Evolutionary conservation across 108 stramenopile genomes (phyloP), one percentile per base, ranked within the genome.

Genomic region (Cyclotella atomus): DNA sequence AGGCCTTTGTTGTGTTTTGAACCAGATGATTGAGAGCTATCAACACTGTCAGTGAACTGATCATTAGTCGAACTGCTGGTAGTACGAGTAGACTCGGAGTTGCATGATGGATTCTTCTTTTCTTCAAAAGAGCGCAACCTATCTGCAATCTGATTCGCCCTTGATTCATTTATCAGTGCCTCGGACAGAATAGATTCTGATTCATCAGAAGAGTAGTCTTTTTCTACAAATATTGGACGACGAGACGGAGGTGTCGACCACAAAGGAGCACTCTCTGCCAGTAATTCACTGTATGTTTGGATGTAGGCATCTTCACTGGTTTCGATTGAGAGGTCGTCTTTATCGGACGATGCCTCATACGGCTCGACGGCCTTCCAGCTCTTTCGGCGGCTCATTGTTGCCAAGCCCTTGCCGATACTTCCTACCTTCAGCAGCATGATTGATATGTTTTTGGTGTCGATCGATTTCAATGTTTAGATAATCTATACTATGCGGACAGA

Each of bases 361-460:
- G 5, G 4, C 3, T 52, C 52, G 2, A 52, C 8, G 14, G 30
- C 56, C 19, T 59, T 59, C 56, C 30, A 59, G 19, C 56, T 59
- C 33, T 33, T 29, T 7, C 56, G 28, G 16, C 56, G 56, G 14
- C 56, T 30, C 32, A 59, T 14, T 34, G 56, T 33, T 2, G 30
- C 56, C 56, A 59, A 12, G 0, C 56, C 56, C 56, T 59, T 59
- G 28, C 56, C 56, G 29, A 59, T 59, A 19, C 56, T 59, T 59
- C 56, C 56, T 19, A 59, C n/a, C 29, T 33, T 59, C 5, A 30
- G 56, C 19, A 59, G 16, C 56, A 59, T 59, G 16, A 27, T 59
- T n/a, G n/a, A n/a, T n/a, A n/a, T n/a, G n/a, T n/a, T n/a, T n/a
- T n/a, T n/a, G n/a, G n/a, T n/a, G n/a, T n/a, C n/a, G n/a, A n/a